Base-by-base conservation (phyloP, 768 basidiomycete species). In the Harrya chromipes region DNA sequence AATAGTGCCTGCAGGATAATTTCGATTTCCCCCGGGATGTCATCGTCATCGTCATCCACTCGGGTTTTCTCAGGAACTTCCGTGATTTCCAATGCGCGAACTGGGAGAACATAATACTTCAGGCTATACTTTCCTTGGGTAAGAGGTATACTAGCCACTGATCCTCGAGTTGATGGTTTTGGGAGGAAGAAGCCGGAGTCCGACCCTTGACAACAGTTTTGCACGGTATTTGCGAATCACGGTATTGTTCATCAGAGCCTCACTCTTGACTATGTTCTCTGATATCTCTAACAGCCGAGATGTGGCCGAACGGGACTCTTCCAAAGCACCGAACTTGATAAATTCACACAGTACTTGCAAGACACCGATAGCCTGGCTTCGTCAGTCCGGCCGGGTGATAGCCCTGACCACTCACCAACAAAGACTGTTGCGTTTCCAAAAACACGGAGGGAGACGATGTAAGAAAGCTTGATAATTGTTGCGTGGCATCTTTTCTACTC, bases 21-120 rank as follows among this genome's bases (percentile, higher is more conserved):
- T 59, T 98, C 97, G 4, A 92, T 77, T 47, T 85, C 84, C 40
- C 87, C 85, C 2, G 94, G 86, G 7, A 93, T 74, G 16, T 94
- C 87, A 12, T 77, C 58, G 20, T 82, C 79, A 11, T 74, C 69
- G 24, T 64, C 52, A 33, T 61, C 54, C 12, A 33, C 20, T 40
- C 43, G 46, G 14, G 55, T 58, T 19, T 46, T 50, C 21, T 48
- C 43, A 8, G 38, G 47, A 16, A n/a, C 40, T 24, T 43, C 47
- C 21, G 50, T 47, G 43, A 48, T 56, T 26, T 66, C 62, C 46
- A 68, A 41, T 27, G 53, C 33, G 13, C 66, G 67, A 48, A 48
- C 67, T 68, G 37, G 13, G 41, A 33, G 11, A 50, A 47, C 11
- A 13, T 62, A n/a, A n/a, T n/a, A n/a, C n/a, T 63, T 58, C 41